Evolutionary conservation across 768 basidiomycete species (phyloP), one percentile per base, ranked within the genome.

Genomic region (Chalciporus sphaerocephalus): DNA sequence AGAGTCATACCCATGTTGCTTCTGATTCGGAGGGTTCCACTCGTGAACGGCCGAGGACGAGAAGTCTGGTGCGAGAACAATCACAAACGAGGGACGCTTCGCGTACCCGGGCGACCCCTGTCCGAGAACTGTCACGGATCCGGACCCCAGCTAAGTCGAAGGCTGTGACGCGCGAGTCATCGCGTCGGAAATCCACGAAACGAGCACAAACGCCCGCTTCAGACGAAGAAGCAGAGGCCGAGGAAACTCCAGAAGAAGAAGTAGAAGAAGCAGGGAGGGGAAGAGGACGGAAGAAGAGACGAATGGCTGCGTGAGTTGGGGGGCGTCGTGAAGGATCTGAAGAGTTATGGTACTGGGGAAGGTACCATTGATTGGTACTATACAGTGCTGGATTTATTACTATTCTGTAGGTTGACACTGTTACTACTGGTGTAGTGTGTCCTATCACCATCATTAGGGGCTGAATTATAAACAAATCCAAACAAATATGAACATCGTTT

Each of bases 281-380:
- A 11, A 53, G 62, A 9, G 54, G 44, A 4, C 51, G 58, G 38
- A 65, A 65, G 63, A 67, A 42, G 52, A 65, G 64, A 37, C 60
- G 62, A 2, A 44, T 65, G 4, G 52, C 12, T 18, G 48, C 36
- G n/a, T 53, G 48, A 53, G 21, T 32, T 27, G 15, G 24, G 24
- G 15, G 30, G 30, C 7, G 15, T 32, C n/a, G 30, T 5, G 30
- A n/a, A 32, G 30, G 15, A 8, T 5, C 11, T 25, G n/a, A n/a
- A n/a, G n/a, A 30, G 15, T 30, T 8, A 5, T 15, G 10, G 39
- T 16, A 37, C 32, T 18, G 12, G 8, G 20, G 13, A 32, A 32
- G 6, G 30, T 32, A 6, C 30, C 8, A 32, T 32, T 32, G 30
- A 32, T 32, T 30, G 28, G 28, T 15, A 30, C 28, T n/a, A 30